Evolutionary conservation across 345 rosid genomes (phyloP), one percentile per base, ranked within the genome.

Genomic region (Gossypium rotundifolium): DNA sequence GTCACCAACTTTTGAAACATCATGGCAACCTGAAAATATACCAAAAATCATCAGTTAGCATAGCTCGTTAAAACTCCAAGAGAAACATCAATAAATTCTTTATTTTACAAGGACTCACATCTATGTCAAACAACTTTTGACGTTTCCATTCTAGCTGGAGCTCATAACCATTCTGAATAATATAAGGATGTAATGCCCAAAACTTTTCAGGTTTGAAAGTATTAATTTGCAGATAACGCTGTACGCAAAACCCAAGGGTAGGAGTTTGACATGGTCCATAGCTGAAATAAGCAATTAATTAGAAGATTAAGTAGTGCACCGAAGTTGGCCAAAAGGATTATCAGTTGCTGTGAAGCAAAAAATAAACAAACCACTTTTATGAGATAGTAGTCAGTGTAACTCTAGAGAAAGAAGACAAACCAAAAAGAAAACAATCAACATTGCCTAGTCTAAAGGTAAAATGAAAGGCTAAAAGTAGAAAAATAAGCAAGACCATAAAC

Each of bases 231-330:
- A 92, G 80, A 85, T 92, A 86, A 7, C 97, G 90, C 78, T 91
- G 97, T 60, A 94, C 98, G 72, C 98, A 92, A 70, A 92, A 94
- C 77, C 98, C 98, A 74, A 94, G 98, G 13, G 97, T 94, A 66
- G 95, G 98, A 76, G 97, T 92, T 85, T 94, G 98, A 78, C 97
- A 91, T 63, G 98, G 98, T 48, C 98, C 97, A 75, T 94, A 92
- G 44, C 98, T 93, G 94, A 75, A 85, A 89, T 23, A 84, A 79
- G 74, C 60, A 83, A 58, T 65, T 65, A 53, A 25, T 27, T 58
- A 65, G 72, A 65, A 38, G 16, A 77, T 46, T 54, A 68, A 52
- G 51, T 65, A 58, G 2, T 55, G 27, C 60, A 18, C 4, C 4
- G 3, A 55, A 55, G 12, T 54, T 55, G 60, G 60, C 60, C 60